Percentiles rank a stretch among this genome's conserved stretches.
Conservation (phyloP, 75 land plant genomes). For the Gnetum montanum region DNA sequence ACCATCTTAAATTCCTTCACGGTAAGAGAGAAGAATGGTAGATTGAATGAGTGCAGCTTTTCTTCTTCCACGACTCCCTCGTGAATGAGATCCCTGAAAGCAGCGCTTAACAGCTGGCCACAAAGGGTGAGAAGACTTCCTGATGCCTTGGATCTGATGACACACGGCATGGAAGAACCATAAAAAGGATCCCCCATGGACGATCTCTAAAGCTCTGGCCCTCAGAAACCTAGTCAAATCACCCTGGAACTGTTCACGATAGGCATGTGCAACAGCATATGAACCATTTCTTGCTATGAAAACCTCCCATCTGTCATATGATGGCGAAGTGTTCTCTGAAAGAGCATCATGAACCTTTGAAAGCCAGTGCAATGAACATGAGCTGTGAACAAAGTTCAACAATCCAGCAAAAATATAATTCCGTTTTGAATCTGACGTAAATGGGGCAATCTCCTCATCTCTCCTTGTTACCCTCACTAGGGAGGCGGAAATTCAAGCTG, state of each 20-base stretch:
- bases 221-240: background rate
- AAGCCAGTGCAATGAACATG: too few species aligned
- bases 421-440: too few species aligned
- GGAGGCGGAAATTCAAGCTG: too few species aligned
- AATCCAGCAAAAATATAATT: too few species aligned
- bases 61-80: background rate
- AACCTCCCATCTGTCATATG: background rate
- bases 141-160: background rate
- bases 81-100: background rate
- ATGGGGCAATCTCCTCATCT: too few species aligned
- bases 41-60: constrained; percentile 1
- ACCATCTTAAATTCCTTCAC: background rate
- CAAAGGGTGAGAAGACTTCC: background rate
- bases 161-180: background rate
- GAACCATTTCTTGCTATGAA: background rate
- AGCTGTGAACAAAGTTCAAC: too few species aligned
- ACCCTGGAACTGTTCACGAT: background rate
- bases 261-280: background rate
- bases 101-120: background rate
- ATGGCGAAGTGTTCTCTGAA: background rate
- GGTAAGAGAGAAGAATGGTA: background rate
- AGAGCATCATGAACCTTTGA: background rate
- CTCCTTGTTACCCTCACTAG: too few species aligned
- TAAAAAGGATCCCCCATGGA: background rate
- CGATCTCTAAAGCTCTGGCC: background rate